These are phyloP conservation scores for Pulveroboletus sp. DNA, from an alignment of 768 basidiomycete genomes.

Conservation along the genomic window DNA sequence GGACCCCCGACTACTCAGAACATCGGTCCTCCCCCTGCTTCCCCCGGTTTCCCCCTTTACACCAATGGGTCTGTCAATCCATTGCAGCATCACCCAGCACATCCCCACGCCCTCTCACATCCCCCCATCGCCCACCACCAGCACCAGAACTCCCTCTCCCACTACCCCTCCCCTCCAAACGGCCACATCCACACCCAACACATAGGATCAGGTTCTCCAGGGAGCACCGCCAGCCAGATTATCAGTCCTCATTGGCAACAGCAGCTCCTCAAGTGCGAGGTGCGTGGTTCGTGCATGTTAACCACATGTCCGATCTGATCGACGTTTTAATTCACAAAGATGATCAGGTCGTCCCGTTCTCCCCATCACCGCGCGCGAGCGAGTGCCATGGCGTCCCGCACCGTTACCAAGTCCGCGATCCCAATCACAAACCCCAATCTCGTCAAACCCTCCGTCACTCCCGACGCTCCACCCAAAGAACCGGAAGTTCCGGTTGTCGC, in stretches of 20 bases:
- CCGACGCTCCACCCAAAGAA: slow-evolving; percentile 28
- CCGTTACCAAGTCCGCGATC: slow-evolving; percentile 81
- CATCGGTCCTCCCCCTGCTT: slow-evolving; percentile 62
- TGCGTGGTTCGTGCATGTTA: slow-evolving; percentile 41
- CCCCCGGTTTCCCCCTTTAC: slow-evolving; percentile 75
- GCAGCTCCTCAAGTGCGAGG: slow-evolving; percentile 90
- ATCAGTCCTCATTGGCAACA: slow-evolving; percentile 89
- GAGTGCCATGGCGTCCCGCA: slow-evolving; percentile 91
- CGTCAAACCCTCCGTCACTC: slow-evolving; percentile 41
- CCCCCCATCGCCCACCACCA: slow-evolving; percentile 64
- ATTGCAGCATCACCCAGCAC: slow-evolving; percentile 59
- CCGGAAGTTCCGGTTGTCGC: slow-evolving; percentile 28
- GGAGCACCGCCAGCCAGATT: slow-evolving; percentile 51
- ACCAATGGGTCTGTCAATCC: slow-evolving; percentile 61
- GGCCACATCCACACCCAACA: slow-evolving; percentile 59
- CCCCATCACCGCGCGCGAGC: slow-evolving; percentile 94
- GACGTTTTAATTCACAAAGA: slow-evolving; percentile 40
- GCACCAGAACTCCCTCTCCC: slow-evolving; percentile 75
- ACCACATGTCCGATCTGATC: slow-evolving; percentile 19
- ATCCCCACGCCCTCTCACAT: slow-evolving; percentile 46
- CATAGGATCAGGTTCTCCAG: slow-evolving; percentile 57
- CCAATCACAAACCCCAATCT: slow-evolving; percentile 89
- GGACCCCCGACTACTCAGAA: slow-evolving; percentile 38
- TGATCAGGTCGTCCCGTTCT: slow-evolving; percentile 78
- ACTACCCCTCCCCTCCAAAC: slow-evolving; percentile 77